These are phyloP conservation scores for Pichia pseudocactophila DNA, from an alignment of 805 yeast species.

Conservation along the genomic window DNA sequence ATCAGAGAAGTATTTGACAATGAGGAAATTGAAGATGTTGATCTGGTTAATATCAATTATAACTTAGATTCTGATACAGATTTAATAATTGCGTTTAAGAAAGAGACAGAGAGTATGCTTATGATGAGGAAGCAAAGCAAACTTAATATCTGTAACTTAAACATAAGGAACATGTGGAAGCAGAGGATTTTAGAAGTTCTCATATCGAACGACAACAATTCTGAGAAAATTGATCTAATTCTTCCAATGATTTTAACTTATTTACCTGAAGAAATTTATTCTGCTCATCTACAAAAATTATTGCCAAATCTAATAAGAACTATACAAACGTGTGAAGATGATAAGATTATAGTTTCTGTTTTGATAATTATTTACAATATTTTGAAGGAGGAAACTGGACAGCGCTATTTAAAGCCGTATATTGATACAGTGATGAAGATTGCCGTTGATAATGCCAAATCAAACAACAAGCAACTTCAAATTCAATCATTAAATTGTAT, in stretches of 20 bases:
- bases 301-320: constrained; percentile 9
- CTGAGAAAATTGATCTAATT: constrained; percentile 38
- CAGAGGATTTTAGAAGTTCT: constrained; percentile 65
- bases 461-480: not conserved
- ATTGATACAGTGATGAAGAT: constrained; percentile 7
- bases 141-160: constrained; percentile 38
- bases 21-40: not conserved
- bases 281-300: constrained; percentile 5
- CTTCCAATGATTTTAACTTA: constrained; percentile 69
- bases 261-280: constrained; percentile 22
- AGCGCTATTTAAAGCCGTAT: constrained; percentile 7
- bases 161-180: constrained; percentile 62
- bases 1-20: constrained; percentile 6
- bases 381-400: constrained; percentile 3
- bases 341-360: constrained; percentile 2
- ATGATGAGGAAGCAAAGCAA: constrained; percentile 13
- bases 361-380: constrained; percentile 8
- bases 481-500: constrained; percentile 47
- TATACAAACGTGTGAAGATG: constrained; percentile 5
- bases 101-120: not conserved
- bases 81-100: constrained; percentile 3
- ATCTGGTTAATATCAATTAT: not conserved
- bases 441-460: not conserved
- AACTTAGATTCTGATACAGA: not conserved
- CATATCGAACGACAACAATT: constrained; percentile 33